Base-by-base conservation (phyloP, 2,329 filamentous ascomycete genomes). In the Fusarium xylarioides region DNA sequence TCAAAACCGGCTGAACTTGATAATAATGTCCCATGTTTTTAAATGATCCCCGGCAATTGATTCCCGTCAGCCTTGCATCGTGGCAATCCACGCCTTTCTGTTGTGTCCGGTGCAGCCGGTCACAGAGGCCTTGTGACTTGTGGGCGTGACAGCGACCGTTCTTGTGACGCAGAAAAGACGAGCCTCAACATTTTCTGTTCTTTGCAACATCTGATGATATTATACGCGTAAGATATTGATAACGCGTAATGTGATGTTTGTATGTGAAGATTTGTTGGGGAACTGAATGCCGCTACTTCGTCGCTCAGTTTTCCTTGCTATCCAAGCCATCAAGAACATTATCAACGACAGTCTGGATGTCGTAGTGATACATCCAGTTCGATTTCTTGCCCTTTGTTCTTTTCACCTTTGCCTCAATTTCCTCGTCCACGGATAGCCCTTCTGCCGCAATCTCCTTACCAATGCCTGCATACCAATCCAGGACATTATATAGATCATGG, bases 321-420 rank as follows among this genome's bases (percentile, higher is more conserved):
- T 70, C 32, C 28, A 68, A 21, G n/a, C 42, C 26, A 23, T 7
- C 12, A 68, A 30, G 21, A 47, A 44, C 28, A 70, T 68, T 54
- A 53, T 68, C 61, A 18, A 77, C 72, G 11, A 65, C 72, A 37
- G 69, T 46, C 18, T 76, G 65, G 38, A 80, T 61, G 26, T 78
- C 71, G 46, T 80, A 79, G 47, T 74, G 34, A 54, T 79, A 77
- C 74, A 80, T 79, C 77, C 76, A 80, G 7, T 50, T 73, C 21
- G 71, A 65, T 38, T 69, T 74, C 40, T 71, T 74, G 10, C 76
- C 67, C 37, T 60, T 69, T 1, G 74, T 74, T 19, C 75, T 74
- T 55, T 44, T 67, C 1, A 78, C 59, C 5, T 70, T 69, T 61
- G 75, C 64, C 49, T 72, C 71, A 32, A 80, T 80, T 68, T 79